A percentile compares a stretch with the other conserved stretches of the same genome.
Evolutionary conservation across 1,284 basidiomycete genomes (phyloP).

Genomic region (Mycocalia duriaeana): DNA sequence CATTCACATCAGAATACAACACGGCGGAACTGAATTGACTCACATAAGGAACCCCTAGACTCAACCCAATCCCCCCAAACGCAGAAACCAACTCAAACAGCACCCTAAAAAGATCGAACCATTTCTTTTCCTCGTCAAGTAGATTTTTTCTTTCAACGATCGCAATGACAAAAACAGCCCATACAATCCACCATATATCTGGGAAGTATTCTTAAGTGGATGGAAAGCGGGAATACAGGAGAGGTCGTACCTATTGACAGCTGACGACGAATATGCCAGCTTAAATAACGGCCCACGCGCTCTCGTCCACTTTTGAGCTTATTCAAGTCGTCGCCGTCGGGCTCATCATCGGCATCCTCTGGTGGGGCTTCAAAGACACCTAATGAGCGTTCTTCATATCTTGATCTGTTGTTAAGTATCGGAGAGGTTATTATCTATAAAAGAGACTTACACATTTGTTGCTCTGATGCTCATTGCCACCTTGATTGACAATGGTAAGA

Average conservation of each 20-base stretch:
- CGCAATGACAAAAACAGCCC: slow-evolving; percentile 59
- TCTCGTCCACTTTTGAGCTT: slow-evolving; percentile 32
- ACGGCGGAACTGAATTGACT: slow-evolving; percentile 10
- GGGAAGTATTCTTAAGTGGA: no score
- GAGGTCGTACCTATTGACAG: slow-evolving; percentile 38
- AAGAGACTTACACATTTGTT: slow-evolving; percentile 69
- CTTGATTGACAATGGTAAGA: slow-evolving; percentile 19
- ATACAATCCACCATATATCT: slow-evolving; percentile 59
- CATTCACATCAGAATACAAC: not conserved
- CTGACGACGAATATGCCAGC: slow-evolving; percentile 65
- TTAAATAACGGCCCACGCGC: slow-evolving; percentile 49
- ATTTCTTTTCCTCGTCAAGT: slow-evolving; percentile 49
- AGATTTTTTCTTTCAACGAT: slow-evolving; percentile 65
- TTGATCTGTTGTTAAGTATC: slow-evolving; percentile 11
- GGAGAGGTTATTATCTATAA: not conserved
- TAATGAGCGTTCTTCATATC: slow-evolving; percentile 64
- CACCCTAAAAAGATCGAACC: slow-evolving; percentile 62
- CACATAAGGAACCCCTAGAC: slow-evolving; percentile 60
- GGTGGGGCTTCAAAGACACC: slow-evolving; percentile 57
- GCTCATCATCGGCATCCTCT: slow-evolving; percentile 46
- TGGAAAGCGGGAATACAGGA: no score
- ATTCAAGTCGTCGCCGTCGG: slow-evolving; percentile 30
- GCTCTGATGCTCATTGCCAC: slow-evolving; percentile 65
- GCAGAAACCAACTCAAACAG: slow-evolving; percentile 66
- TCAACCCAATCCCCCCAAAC: slow-evolving; percentile 70